phyloP scores from a whole-genome alignment of 495 filamentous ascomycete genomes.

The Thermochaetoides thermophila region DNA sequence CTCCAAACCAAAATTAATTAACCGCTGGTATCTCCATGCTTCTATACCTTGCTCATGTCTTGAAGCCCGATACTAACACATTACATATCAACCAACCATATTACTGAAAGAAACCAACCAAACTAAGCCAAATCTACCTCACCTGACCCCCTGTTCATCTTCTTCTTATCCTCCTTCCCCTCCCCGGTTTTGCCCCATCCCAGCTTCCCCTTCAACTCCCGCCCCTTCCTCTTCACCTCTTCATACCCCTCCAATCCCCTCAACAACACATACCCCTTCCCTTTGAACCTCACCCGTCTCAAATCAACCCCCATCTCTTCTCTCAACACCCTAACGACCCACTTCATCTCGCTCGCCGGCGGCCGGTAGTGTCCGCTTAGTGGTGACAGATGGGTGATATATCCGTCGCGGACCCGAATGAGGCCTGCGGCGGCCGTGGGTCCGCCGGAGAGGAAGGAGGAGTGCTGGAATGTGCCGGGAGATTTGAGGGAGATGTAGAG shows the following conservation, averaged over 20 bases:
- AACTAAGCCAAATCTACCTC: no score
- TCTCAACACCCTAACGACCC: conserved; percentile 60
- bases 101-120: no score
- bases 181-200: conserved; percentile 28
- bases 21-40: no score
- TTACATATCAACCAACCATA: no score
- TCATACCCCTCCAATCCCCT: conserved; percentile 71
- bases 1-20: no score
- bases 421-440: conserved; percentile 72
- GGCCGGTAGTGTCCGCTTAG: conserved; percentile 80
- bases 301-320: conserved; percentile 66
- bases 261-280: conserved; percentile 65
- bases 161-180: conserved; percentile 19
- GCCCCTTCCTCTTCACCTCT: conserved; percentile 44
- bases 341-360: conserved; percentile 60
- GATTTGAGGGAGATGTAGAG: conserved; percentile 87
- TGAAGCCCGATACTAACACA: no score
- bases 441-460: conserved; percentile 68
- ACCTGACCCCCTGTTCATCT: conserved; percentile 9
- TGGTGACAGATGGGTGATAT: conserved; percentile 40
- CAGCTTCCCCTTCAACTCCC: conserved; percentile 25
- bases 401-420: conserved; percentile 71
- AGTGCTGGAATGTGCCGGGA: conserved; percentile 79
- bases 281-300: conserved; percentile 58
- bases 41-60: no score